Evolutionary conservation across 164 flowering plant genomes (phyloP), one percentile per base, ranked within the genome.

Genomic region (Cinnamomum micranthum): DNA sequence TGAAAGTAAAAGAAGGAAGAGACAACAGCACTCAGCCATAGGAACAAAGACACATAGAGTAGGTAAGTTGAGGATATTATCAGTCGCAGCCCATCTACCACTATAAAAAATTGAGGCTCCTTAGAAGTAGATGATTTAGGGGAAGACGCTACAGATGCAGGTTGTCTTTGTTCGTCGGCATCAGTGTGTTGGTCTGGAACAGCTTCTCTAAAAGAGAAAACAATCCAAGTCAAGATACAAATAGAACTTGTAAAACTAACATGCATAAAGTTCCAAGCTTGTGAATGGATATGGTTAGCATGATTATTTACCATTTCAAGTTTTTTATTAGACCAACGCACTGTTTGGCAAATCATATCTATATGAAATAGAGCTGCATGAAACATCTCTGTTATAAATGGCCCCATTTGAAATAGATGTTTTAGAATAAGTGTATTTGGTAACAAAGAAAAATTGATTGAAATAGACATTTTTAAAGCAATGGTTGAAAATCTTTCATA

Each of bases 1-100:
- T 93, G 99, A 80, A 95, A 93, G 81, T 95, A 95, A 79, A 95
- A 95, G 88, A 93, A 92, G 70, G 99, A 95, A 69, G 99, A 95
- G 69, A 93, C 87, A 77, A 91, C 92, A 65, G 99, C 99, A 88
- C 96, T 85, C 66, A 95, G 86, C 99, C 99, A 95, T 24, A 95
- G 80, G 79, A 95, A 93, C 75, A 88, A 80, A 68, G 97, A 88
- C 73, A 95, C 90, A 68, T 77, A 86, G 69, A 95, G 79, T 73
- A 95, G 82, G 83, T 95, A 95, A 55, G 85, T 84, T 71, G 99
- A 93, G 65, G 93, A 84, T 60, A 92, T 27, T 76, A 95, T 91
- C 68, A 93, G 93, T 77, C 83, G 77, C 58, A 95, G 68, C 71
- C 99, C 99, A 77, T 95, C 98, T 25, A 95, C 80, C 74, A 91